phyloP scores from a whole-genome alignment of 2,329 filamentous ascomycete species.

The Botrytis squamosa region DNA sequence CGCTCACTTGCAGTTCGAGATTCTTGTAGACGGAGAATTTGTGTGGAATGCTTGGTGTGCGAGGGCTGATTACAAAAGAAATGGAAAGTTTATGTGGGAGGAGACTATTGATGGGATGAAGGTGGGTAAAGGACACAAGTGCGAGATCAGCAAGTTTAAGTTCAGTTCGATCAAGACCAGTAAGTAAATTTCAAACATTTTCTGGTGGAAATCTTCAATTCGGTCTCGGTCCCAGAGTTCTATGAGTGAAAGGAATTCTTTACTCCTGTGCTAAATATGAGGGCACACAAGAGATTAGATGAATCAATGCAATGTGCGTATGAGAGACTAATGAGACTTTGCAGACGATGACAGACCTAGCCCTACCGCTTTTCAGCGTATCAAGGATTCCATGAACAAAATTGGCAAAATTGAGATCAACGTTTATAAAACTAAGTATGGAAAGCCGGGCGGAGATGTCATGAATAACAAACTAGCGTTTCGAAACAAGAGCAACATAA shows the following conservation, averaged over 20 bases:
- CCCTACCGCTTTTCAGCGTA: not conserved
- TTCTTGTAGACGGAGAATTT: constrained; percentile 22
- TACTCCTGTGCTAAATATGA: too few species aligned
- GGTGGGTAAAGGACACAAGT: constrained; percentile 17
- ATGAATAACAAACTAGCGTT: not conserved
- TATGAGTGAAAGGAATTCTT: too few species aligned
- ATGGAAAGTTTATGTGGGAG: constrained; percentile 19
- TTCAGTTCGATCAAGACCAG: constrained; percentile 10
- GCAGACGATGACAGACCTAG: not conserved
- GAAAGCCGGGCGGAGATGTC: constrained; percentile 18
- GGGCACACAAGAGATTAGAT: too few species aligned
- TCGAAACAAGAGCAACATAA: not conserved
- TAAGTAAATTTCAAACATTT: not conserved
- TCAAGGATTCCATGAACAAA: constrained; percentile 12
- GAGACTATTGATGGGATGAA: constrained; percentile 21
- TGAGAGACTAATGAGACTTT: not conserved
- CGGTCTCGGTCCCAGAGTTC: too few species aligned
- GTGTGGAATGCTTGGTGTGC: constrained; percentile 16
- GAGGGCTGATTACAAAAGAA: constrained; percentile 19
- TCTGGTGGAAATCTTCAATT: too few species aligned
- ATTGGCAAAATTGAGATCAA: constrained; percentile 26
- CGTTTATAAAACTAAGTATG: constrained; percentile 22
- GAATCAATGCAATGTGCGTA: too few species aligned
- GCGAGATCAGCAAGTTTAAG: constrained; percentile 22
- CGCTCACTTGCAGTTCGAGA: constrained; percentile 21